Conservation (phyloP, 169 alveolate genomes). For the Eimeria necatrix region DNA sequence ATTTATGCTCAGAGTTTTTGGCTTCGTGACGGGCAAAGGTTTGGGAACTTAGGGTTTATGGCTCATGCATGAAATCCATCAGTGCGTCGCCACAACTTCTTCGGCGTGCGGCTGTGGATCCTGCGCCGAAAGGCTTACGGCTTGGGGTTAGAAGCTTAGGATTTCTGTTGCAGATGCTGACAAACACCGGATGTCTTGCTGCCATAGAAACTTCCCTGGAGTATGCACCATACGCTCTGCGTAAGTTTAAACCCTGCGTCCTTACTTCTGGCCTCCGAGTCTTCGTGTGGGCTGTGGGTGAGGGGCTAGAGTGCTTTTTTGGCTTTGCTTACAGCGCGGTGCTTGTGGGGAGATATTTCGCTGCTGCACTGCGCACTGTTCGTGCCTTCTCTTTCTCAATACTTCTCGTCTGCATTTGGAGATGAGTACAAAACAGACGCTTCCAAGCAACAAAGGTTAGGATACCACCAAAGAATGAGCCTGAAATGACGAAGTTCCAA, state of each 20-base stretch:
- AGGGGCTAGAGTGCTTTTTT: not conserved
- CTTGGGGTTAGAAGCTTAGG: not conserved
- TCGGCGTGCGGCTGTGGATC: not conserved
- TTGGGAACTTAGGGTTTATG: not conserved
- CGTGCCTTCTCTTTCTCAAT: slow-evolving; percentile 68
- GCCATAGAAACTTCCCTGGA: slow-evolving; percentile 83
- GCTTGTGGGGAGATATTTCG: slow-evolving; percentile 70
- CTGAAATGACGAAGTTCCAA: not conserved
- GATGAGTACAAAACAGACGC: slow-evolving; percentile 45
- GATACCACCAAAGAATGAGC: not conserved
- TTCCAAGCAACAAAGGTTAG: slow-evolving; percentile 65
- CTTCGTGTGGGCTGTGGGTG: not conserved
- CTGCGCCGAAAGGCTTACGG: not conserved
- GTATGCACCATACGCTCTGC: slow-evolving; percentile 81
- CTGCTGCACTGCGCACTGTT: slow-evolving; percentile 70
- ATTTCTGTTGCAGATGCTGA: slow-evolving; percentile 77
- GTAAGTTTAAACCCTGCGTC: not conserved
- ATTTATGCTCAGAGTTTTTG: no score
- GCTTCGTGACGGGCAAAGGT: not conserved
- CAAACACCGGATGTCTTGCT: slow-evolving; percentile 84
- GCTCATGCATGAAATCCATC: not conserved
- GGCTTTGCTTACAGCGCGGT: slow-evolving; percentile 57
- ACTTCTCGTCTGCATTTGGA: slow-evolving; percentile 72
- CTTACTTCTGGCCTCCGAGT: not conserved
- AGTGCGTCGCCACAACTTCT: not conserved